Percentiles rank a stretch among this genome's conserved stretches.
Conservation (phyloP, 768 basidiomycete genomes). For the Crucibulum laeve region DNA sequence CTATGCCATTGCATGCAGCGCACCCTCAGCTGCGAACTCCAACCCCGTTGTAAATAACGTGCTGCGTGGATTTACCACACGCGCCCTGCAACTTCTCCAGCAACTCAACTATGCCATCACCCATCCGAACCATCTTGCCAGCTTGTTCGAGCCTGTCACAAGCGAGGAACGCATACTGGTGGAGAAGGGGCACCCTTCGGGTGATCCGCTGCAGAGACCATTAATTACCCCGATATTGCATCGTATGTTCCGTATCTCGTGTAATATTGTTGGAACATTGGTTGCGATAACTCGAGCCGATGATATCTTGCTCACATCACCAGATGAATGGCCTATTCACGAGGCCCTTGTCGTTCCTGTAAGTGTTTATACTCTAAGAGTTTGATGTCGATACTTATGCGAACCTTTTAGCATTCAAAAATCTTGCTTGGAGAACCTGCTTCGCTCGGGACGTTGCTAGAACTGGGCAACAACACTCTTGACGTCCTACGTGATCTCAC, state of each 20-base stretch:
- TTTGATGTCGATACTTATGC: slow-evolving; percentile 2
- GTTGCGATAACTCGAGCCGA: slow-evolving; percentile 70
- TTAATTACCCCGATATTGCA: slow-evolving; percentile 69
- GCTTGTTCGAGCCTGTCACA: slow-evolving; percentile 75
- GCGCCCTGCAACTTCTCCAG: slow-evolving; percentile 72
- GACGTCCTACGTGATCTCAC: slow-evolving; percentile 70
- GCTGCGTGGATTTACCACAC: slow-evolving; percentile 62
- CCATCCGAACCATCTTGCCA: slow-evolving; percentile 85
- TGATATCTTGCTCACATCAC: slow-evolving; percentile 53
- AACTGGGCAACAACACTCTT: slow-evolving; percentile 72
- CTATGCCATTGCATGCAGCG: slow-evolving; percentile 62
- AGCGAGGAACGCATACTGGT: slow-evolving; percentile 66
- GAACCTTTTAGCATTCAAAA: slow-evolving; percentile 65
- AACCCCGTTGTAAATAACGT: slow-evolving; percentile 57
- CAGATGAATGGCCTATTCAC: slow-evolving; percentile 68
- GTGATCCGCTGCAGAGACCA: slow-evolving; percentile 67
- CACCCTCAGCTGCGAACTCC: slow-evolving; percentile 37
- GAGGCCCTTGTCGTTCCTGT: slow-evolving; percentile 74
- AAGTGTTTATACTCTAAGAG: slow-evolving; percentile 20
- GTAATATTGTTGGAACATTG: slow-evolving; percentile 66
- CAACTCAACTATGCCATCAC: slow-evolving; percentile 88
- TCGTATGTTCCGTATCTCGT: slow-evolving; percentile 64
- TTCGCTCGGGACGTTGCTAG: slow-evolving; percentile 83
- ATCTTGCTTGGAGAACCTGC: slow-evolving; percentile 79
- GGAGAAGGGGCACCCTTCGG: slow-evolving; percentile 59